A percentile compares a stretch with the other conserved stretches of the same genome.
These are phyloP conservation scores for Vararia minispora DNA, from an alignment of 768 basidiomycete species.

Conservation along the genomic window DNA sequence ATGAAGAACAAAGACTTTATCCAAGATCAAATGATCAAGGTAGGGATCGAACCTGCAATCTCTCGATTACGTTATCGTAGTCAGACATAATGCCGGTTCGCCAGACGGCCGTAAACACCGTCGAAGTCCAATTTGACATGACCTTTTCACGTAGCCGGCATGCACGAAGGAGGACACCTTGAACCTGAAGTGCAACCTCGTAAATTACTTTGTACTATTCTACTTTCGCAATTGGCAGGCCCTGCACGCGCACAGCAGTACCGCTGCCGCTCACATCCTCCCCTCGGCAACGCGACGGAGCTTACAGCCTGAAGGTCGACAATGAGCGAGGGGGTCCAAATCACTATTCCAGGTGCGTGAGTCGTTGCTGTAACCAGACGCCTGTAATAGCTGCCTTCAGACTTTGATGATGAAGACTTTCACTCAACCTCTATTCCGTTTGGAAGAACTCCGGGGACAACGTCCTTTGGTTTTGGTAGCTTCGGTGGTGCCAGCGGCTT, in stretches of 20 bases:
- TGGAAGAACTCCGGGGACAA: conserved; percentile 39
- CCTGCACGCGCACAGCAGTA: too few relatives aligned
- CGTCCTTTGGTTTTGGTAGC: conserved; percentile 19
- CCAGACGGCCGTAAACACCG: conserved; percentile 79
- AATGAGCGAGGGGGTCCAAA: conserved; percentile 34
- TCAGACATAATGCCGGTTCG: conserved; percentile 93
- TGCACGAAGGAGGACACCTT: too few relatives aligned
- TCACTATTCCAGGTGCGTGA: conserved; percentile 34
- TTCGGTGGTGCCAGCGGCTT: conserved; percentile 24
- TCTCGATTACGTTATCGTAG: conserved; percentile 94
- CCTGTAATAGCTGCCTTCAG: conserved; percentile 26
- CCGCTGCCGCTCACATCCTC: too few relatives aligned
- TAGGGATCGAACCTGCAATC: conserved; percentile 93
- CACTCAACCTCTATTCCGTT: conserved; percentile 54
- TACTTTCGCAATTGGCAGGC: too few relatives aligned
- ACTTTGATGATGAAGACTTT: conserved; percentile 72
- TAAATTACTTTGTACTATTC: too few relatives aligned
- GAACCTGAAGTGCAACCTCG: too few relatives aligned
- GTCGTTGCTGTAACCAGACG: background rate
- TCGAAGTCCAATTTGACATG: too few relatives aligned
- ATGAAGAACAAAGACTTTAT: too few relatives aligned
- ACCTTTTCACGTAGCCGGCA: too few relatives aligned
- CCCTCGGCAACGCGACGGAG: too few relatives aligned
- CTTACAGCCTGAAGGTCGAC: too few relatives aligned
- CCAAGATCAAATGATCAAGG: conserved; percentile 80